These are phyloP conservation scores for Phoma sp. DNA, from an alignment of 2,329 filamentous ascomycete species.

Conservation along the genomic window DNA sequence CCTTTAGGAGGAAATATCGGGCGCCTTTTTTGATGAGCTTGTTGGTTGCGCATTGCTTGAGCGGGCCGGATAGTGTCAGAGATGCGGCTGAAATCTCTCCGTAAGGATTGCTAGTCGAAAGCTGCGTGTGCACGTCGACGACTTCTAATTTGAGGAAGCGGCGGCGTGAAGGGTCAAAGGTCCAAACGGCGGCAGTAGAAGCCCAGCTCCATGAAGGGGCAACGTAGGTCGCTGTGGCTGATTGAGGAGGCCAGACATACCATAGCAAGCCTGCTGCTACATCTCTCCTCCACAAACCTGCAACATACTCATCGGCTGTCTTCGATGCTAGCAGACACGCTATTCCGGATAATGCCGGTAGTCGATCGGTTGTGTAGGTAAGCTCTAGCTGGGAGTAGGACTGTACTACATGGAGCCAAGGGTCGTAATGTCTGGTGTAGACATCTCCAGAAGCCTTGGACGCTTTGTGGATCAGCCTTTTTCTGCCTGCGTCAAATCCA, in stretches of 20 bases:
- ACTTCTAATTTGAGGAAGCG: not conserved
- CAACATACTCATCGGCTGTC: constrained; percentile 13
- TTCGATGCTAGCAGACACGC: constrained; percentile 6
- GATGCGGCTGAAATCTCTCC: constrained; percentile 8
- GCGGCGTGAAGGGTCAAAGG: not conserved
- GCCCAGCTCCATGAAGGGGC: constrained; percentile 16
- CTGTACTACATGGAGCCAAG: constrained; percentile 10
- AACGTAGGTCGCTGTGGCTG: not conserved
- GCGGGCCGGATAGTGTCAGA: constrained; percentile 6
- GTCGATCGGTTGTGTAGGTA: constrained; percentile 9
- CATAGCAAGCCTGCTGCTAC: constrained; percentile 14
- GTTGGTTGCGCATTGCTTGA: not conserved
- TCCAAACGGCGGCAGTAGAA: not conserved
- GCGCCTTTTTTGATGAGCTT: constrained; percentile 6
- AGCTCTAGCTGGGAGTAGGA: constrained; percentile 10
- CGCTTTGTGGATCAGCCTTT: constrained; percentile 1
- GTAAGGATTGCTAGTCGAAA: constrained; percentile 10
- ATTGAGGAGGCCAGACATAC: constrained; percentile 1
- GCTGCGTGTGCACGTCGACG: not conserved
- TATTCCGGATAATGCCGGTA: constrained; percentile 14
- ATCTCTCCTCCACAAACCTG: constrained; percentile 13
- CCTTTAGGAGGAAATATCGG: not conserved
- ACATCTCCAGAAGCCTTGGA: not conserved
- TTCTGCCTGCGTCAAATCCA: constrained; percentile 2
- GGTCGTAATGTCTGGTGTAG: not conserved